Evolutionary conservation across 352 stramenopile species (phyloP).

Genomic region (Pythium dissimile): DNA sequence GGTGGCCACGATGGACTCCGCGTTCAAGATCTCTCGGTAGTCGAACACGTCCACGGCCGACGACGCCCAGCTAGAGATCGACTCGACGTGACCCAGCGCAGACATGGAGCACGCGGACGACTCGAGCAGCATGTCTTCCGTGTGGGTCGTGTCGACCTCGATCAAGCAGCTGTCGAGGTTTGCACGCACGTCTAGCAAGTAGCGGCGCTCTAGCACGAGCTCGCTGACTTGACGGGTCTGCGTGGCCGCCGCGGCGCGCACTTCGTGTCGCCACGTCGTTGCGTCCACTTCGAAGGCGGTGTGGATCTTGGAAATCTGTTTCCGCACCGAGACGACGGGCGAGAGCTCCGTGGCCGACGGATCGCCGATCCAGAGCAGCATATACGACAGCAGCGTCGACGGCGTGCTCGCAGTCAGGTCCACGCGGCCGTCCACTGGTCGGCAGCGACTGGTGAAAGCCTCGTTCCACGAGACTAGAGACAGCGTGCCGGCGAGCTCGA

Average conservation of each 20-base stretch:
- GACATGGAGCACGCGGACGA: not conserved
- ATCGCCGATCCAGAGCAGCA: not conserved
- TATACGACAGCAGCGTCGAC: not conserved
- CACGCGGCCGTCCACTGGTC: not conserved
- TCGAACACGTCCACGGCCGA: not conserved
- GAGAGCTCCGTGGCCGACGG: not conserved
- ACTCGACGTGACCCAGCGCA: not conserved
- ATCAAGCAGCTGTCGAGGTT: constrained; percentile 1
- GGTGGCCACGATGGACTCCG: not conserved
- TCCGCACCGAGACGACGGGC: not conserved
- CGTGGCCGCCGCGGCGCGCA: not conserved
- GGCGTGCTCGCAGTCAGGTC: not conserved
- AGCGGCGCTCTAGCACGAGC: constrained; percentile 2
- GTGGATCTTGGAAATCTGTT: not conserved
- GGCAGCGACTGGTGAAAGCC: not conserved
- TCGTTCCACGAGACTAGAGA: constrained; percentile 37
- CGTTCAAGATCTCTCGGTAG: not conserved
- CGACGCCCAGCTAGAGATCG: not conserved
- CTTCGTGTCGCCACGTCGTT: not conserved
- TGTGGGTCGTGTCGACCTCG: not conserved
- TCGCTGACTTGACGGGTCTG: not conserved
- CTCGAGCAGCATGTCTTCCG: not conserved
- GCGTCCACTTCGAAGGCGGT: constrained; percentile 7
- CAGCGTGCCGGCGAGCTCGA: constrained; percentile 31
- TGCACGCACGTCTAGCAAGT: constrained; percentile 9